Evolutionary conservation across 2,329 filamentous ascomycete genomes (phyloP), one percentile per base, ranked within the genome.

Genomic region (Cadophora luteo-olivacea): DNA sequence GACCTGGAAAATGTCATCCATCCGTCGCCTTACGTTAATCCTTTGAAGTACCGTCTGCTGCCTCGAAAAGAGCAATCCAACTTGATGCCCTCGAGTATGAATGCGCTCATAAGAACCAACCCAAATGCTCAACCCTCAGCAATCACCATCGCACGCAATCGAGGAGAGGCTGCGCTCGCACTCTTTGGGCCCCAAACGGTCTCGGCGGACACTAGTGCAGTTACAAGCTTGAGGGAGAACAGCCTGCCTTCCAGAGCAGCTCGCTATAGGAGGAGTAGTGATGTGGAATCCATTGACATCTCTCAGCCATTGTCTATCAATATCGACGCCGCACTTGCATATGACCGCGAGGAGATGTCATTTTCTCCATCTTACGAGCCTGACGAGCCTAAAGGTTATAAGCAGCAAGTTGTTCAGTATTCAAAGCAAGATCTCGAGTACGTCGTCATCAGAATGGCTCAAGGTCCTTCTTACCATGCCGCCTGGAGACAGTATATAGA

Each of bases 401-500:
- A 8, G 24, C 25, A 57, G 25, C 19, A 57, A 9, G 36, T 14
- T 11, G 3, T 33, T 19, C 38, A 16, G 36, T 60, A 25, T 19
- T 36, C 24, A 45, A 38, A 58, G 60, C 55, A 69, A 12, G 68
- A 73, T 33, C 57, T 69, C 57, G 58, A 69, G 9, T 38, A 61
- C 32, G 24, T 70, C 45, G 67, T 61, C 14, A n/a, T 36, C 25
- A 41, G 25, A 11, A 4, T 63, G 19, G 55, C 68, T 51, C 64
- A 29, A 11, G 54, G 61, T 64, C 22, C 36, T 36, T 38, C 61
- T 16, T 36, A 52, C 16, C n/a, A 60, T 19, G 16, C 36, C 14
- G 49, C 62, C 12, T 73, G 71, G 71, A 36, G 32, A 33, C 36
- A 58, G 19, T 73, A 73, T 22, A 61, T 73, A 19, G 45, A 64